phyloP scores from a whole-genome alignment of 1,284 basidiomycete genomes.

The Moesziomyces sp. region DNA sequence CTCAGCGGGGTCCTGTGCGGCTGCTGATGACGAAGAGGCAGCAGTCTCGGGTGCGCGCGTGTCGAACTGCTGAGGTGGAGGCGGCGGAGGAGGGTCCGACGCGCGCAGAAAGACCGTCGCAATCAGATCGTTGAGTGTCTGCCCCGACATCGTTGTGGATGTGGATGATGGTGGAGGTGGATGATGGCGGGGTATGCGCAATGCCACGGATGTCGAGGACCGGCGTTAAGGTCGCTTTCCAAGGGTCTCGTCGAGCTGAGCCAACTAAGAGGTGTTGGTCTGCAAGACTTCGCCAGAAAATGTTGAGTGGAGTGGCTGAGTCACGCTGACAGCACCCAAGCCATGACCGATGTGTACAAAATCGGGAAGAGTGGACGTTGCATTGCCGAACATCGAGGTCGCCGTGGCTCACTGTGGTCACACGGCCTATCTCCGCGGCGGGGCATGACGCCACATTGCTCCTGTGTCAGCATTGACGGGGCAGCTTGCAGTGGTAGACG shows the following conservation, averaged over 20 bases:
- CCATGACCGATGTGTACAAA: background rate
- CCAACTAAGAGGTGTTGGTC: conserved; percentile 19
- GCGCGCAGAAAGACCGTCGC: conserved; percentile 30
- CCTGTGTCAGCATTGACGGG: too few species aligned
- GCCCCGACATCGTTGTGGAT: conserved; percentile 17
- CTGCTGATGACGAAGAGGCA: conserved; percentile 10
- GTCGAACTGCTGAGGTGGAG: conserved; percentile 24
- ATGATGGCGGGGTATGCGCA: background rate
- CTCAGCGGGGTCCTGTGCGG: conserved; percentile 12
- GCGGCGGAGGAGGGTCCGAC: conserved; percentile 31
- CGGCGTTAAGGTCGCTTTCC: too few species aligned
- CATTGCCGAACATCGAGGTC: conserved; percentile 8
- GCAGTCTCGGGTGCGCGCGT: conserved; percentile 17
- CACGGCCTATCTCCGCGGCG: too few species aligned
- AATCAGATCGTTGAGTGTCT: conserved; percentile 39
- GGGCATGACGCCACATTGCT: too few species aligned
- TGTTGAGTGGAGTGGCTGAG: background rate
- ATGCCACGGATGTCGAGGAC: conserved; percentile 6
- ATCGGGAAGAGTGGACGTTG: background rate
- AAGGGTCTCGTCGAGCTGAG: too few species aligned
- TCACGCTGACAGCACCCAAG: background rate
- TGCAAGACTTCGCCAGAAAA: background rate
- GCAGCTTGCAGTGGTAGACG: background rate
- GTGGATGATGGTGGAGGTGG: background rate
- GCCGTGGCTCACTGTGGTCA: background rate